These are phyloP conservation scores for Pycnococcus provasolii DNA, from an alignment of 139 green algal genomes.

Conservation along the genomic window DNA sequence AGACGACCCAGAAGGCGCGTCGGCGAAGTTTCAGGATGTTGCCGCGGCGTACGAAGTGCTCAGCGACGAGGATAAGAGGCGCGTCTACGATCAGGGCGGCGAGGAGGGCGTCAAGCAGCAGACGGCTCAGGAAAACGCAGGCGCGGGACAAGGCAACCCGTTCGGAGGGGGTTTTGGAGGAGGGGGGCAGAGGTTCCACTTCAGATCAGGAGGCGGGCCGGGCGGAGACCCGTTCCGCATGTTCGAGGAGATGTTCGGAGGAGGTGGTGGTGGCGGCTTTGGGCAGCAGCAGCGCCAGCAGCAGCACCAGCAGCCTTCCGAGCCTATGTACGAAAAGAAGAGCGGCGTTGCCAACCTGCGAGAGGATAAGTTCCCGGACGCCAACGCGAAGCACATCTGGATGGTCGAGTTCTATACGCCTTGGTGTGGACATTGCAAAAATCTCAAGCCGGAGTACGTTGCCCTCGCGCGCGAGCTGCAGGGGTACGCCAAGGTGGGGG, in stretches of 20 bases:
- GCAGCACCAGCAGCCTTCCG: constrained; percentile 4
- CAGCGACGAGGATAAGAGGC: constrained; percentile 21
- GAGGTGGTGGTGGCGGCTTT: not conserved
- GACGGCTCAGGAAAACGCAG: not conserved
- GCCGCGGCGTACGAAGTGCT: constrained; percentile 28
- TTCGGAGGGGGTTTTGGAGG: constrained; percentile 7
- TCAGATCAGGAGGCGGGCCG: constrained; percentile 24
- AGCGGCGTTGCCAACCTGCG: constrained; percentile 1
- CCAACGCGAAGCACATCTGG: constrained; percentile 23
- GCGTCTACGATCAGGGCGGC: constrained; percentile 25
- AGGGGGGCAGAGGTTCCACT: not conserved
- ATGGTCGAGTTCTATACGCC: constrained; percentile 27
- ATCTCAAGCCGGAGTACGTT: constrained; percentile 12
- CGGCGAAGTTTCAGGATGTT: constrained; percentile 25
- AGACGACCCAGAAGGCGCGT: constrained; percentile 14
- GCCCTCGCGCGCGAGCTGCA: not conserved
- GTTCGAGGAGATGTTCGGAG: constrained; percentile 38
- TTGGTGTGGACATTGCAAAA: constrained; percentile 22
- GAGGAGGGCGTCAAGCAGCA: constrained; percentile 15
- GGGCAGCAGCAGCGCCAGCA: not conserved
- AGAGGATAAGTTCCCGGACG: constrained; percentile 10
- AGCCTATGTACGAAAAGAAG: constrained; percentile 15
- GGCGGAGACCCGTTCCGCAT: constrained; percentile 23
- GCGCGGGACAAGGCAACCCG: not conserved
- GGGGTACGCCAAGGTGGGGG: not conserved